phyloP scores from a whole-genome alignment of 805 yeast species.

The Wickerhamomyces chambardii region DNA sequence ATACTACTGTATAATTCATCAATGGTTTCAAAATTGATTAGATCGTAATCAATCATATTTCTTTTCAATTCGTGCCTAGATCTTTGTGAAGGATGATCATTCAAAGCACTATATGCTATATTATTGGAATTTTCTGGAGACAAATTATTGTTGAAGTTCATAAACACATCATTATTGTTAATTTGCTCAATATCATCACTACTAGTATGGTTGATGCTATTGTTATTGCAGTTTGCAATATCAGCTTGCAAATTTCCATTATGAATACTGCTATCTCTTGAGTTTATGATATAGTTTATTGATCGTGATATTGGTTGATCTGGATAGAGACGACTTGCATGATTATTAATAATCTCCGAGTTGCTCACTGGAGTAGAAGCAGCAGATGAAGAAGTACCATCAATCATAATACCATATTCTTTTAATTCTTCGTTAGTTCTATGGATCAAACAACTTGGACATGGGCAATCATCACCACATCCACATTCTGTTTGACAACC shows the following conservation, averaged over 20 bases:
- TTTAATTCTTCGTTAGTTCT: slow-evolving; percentile 16
- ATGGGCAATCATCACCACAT: slow-evolving; percentile 16
- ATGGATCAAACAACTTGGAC: slow-evolving; percentile 18
- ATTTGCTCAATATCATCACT: neutral
- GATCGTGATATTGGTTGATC: neutral
- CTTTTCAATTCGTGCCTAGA: too few species aligned
- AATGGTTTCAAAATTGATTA: slow-evolving; percentile 11
- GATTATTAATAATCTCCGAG: too few species aligned
- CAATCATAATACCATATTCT: slow-evolving; percentile 12
- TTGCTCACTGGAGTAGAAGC: slow-evolving; percentile 11
- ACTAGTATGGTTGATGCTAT: too few species aligned
- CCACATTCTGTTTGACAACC: slow-evolving; percentile 17
- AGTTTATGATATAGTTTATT: too few species aligned
- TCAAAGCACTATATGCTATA: too few species aligned
- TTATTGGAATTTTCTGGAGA: too few species aligned
- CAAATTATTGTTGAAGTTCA: too few species aligned
- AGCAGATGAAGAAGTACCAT: slow-evolving; percentile 8
- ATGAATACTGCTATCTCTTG: too few species aligned
- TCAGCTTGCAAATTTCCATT: too few species aligned
- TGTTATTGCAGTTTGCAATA: too few species aligned
- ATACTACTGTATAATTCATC: slow-evolving; percentile 11
- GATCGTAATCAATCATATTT: neutral
- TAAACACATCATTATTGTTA: neutral
- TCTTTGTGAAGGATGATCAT: neutral
- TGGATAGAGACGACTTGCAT: too few species aligned